phyloP scores from a whole-genome alignment of 495 filamentous ascomycete species.

The Podospora sp. region DNA sequence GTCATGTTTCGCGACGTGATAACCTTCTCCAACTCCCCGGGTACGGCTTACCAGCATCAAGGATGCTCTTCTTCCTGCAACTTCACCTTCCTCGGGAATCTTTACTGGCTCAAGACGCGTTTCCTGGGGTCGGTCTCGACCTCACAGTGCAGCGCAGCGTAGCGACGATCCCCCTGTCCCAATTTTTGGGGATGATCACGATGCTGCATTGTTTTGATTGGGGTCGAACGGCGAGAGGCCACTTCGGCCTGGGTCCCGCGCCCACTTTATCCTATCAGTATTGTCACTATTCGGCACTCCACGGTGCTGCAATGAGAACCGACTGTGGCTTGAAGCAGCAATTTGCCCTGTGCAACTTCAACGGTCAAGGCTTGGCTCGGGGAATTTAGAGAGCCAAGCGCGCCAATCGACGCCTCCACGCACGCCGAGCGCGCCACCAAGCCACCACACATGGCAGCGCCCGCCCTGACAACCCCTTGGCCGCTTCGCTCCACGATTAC shows the following conservation, averaged over 20 bases:
- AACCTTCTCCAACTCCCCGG: background rate
- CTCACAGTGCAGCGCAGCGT: background rate
- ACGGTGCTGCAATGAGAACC: background rate
- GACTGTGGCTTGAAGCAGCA: slow-evolving; percentile 20
- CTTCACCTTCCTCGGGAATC: background rate
- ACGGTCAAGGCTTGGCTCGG: slow-evolving; percentile 15
- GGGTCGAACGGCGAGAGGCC: background rate
- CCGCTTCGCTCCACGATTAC: slow-evolving; percentile 22
- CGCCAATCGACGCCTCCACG: slow-evolving; percentile 14
- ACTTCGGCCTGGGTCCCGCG: slow-evolving; percentile 1
- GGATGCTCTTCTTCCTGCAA: background rate
- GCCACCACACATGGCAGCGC: slow-evolving; percentile 18
- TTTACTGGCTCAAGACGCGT: background rate
- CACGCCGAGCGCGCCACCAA: slow-evolving; percentile 24
- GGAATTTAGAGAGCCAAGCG: slow-evolving; percentile 23
- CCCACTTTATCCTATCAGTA: slow-evolving; percentile 17
- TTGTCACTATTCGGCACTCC: slow-evolving; percentile 10
- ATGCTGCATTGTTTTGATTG: background rate
- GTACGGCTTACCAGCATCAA: background rate
- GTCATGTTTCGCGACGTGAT: background rate
- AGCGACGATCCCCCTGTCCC: background rate
- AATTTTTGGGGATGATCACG: background rate
- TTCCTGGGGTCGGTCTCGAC: background rate
- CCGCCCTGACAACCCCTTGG: slow-evolving; percentile 12
- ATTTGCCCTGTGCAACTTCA: background rate